These are phyloP conservation scores for Moricandia arvensis DNA, from an alignment of 345 rosid species.

Conservation along the genomic window DNA sequence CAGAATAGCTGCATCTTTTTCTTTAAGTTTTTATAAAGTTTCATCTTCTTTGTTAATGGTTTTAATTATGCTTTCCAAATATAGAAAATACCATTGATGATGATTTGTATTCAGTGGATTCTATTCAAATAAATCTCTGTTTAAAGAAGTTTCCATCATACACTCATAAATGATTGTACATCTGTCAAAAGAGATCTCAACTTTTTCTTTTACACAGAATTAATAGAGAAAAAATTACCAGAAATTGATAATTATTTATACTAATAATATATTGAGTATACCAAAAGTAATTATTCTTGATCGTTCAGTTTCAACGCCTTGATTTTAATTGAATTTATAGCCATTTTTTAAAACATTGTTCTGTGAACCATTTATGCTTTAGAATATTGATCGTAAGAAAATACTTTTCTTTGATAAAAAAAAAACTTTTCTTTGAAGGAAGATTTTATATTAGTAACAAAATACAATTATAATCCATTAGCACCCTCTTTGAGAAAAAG, in stretches of 20 bases:
- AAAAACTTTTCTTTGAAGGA: neutral
- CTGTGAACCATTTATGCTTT: neutral
- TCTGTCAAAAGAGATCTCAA: constrained; percentile 8
- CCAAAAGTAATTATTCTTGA: constrained; percentile 1
- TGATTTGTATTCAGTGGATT: constrained; percentile 11
- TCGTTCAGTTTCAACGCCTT: constrained; percentile 1
- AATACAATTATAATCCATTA: neutral
- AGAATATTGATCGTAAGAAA: neutral
- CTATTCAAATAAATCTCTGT: neutral
- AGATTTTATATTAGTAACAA: constrained; percentile 10
- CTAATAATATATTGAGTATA: neutral
- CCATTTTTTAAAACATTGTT: neutral
- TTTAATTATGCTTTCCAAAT: neutral
- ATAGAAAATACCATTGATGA: neutral
- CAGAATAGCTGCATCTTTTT: neutral
- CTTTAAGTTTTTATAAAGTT: no score
- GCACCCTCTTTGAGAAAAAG: neutral
- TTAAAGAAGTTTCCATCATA: constrained; percentile 5
- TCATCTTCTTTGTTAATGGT: neutral
- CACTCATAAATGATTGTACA: neutral
- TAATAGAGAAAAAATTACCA: neutral
- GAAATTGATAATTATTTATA: neutral
- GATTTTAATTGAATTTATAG: neutral
- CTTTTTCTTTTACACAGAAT: neutral
- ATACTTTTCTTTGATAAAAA: neutral